Conservation (phyloP, 768 basidiomycete genomes). For the Lentinula guzmanii region DNA sequence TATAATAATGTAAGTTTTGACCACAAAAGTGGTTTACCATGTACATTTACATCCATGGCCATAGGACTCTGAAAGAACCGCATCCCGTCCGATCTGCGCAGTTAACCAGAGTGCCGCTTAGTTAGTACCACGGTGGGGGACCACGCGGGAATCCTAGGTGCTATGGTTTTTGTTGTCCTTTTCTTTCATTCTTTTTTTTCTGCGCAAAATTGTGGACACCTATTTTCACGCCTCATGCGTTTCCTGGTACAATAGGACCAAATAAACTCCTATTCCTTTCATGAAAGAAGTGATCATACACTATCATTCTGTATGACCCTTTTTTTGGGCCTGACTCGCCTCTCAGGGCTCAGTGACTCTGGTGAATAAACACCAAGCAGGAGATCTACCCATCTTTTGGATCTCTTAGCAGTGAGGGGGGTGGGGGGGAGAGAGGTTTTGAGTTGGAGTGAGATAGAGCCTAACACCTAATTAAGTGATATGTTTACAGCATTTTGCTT, state of each 20-base stretch:
- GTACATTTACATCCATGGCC: conserved; percentile 29
- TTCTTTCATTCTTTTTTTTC: not conserved
- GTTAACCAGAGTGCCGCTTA: conserved; percentile 57
- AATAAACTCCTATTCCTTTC: not conserved
- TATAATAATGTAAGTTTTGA: too few species aligned
- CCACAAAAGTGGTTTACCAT: not conserved
- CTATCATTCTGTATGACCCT: not conserved
- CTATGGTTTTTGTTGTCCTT: conserved; percentile 37
- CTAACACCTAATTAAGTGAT: too few species aligned
- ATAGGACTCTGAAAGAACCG: conserved; percentile 48
- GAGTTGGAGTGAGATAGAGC: too few species aligned
- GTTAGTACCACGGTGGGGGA: conserved; percentile 65
- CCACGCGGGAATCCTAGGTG: conserved; percentile 55
- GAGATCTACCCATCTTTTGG: not conserved
- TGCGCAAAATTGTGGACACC: not conserved
- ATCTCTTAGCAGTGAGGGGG: not conserved
- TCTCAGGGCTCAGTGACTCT: conserved; percentile 1
- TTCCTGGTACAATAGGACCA: not conserved
- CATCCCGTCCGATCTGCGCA: conserved; percentile 60
- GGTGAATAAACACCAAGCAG: conserved; percentile 1
- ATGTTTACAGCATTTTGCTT: too few species aligned
- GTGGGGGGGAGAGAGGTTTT: not conserved
- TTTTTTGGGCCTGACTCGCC: not conserved
- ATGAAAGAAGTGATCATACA: not conserved
- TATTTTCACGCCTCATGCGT: not conserved